Evolutionary conservation across 495 filamentous ascomycete species (phyloP), one percentile per base, ranked within the genome.

Genomic region (Tuber aestivum): DNA sequence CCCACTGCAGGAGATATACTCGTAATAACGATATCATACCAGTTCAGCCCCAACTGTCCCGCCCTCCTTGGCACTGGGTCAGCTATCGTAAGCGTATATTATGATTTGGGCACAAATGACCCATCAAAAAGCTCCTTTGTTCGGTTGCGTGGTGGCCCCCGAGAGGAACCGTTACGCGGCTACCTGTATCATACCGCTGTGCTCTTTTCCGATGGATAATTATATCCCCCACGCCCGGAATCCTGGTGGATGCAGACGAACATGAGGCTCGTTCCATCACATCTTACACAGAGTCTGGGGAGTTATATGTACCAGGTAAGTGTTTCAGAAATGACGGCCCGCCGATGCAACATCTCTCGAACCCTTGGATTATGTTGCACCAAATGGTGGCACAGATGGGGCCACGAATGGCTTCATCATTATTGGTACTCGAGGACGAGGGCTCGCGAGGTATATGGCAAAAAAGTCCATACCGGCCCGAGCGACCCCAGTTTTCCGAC

Each of bases 11-110:
- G 75, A 72, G 69, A 69, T 41, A 71, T 69, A 7, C 38, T n/a
- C 38, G 38, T 40, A 44, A 41, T 44, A 69, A 73, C 44, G 50
- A 42, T 75, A 72, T 70, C 72, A 68, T 78, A 79, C 78, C 32
- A 72, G 72, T 69, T 72, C 72, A 72, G 71, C 65, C 68, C 73
- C 65, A 71, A 71, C 41, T n/a, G 32, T 38, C 27, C 41, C 68
- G 37, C 37, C 27, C 35, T 61, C 4, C 76, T 78, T 79, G 78
- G 78, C 78, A 79, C 20, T 65, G 12, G 56, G 14, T 65, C 27
- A 35, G 27, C 38, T 7, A 40, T 40, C 38, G 38, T 40, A 40
- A 27, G 12, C 27, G 35, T 35, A 16, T 20, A 45, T 12, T 35
- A 35, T 65, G 10, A 35, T 35, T 7, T 35, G 56, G 32, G 56